Conservation (phyloP, 176 grass and related monocot genomes). For the Cenchrus americanus region DNA sequence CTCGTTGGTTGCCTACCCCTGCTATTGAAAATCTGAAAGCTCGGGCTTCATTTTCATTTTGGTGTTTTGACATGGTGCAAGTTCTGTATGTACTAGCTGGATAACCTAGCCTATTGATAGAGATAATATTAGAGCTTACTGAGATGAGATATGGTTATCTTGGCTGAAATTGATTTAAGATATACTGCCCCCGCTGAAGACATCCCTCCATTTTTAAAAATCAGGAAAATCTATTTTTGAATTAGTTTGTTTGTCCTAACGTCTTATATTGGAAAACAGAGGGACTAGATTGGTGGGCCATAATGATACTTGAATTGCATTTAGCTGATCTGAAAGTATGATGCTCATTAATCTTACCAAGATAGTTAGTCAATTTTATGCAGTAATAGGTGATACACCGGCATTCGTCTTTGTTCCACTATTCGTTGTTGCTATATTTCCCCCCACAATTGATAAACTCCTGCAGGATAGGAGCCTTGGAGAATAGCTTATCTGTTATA, state of each 20-base stretch:
- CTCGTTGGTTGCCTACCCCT: background rate
- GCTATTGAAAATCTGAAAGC: background rate
- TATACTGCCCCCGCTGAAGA: background rate
- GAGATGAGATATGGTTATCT: background rate
- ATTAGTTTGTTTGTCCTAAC: too few species aligned
- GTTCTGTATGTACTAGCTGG: background rate
- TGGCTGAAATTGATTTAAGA: background rate
- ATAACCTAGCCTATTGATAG: background rate
- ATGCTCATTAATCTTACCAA: background rate
- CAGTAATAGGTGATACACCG: background rate
- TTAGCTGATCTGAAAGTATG: slow-evolving; percentile 1
- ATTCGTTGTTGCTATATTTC: background rate
- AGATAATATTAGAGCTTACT: slow-evolving; percentile 8
- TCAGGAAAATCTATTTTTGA: too few species aligned
- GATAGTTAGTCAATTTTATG: background rate
- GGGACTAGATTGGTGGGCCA: background rate
- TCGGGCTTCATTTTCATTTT: background rate
- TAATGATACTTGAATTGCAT: background rate
- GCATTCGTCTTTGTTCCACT: background rate
- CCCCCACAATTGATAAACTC: background rate
- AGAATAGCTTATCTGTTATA: slow-evolving; percentile 1
- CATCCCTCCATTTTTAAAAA: background rate
- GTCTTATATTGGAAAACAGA: background rate
- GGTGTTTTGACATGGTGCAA: background rate
- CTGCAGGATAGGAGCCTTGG: background rate